Evolutionary conservation across 345 rosid genomes (phyloP).

Genomic region (Tarenaya hassleriana): DNA sequence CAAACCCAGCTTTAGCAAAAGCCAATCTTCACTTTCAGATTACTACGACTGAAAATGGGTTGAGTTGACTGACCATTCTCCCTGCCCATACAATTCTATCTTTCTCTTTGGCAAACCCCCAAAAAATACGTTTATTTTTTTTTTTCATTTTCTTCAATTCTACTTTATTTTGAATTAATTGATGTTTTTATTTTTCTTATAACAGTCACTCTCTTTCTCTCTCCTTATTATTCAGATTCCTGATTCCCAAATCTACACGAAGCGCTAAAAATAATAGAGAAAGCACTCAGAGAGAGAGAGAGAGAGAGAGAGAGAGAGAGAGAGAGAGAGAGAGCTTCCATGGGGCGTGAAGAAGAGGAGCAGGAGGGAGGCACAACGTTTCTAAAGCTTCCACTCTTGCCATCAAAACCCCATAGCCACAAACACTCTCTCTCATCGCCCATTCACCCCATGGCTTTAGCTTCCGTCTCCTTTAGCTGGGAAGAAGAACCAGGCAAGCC

Average conservation of each 20-base stretch:
- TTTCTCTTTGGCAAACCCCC: no score
- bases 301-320: slow-evolving; percentile 8
- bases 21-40: slow-evolving; percentile 5
- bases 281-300: neutral
- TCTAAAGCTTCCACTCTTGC: slow-evolving; percentile 38
- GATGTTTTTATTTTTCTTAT: neutral
- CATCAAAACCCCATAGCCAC: slow-evolving; percentile 20
- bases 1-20: slow-evolving; percentile 27
- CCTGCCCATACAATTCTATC: no score
- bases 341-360: slow-evolving; percentile 34
- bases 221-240: slow-evolving; percentile 19
- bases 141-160: neutral
- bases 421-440: slow-evolving; percentile 54
- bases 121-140: slow-evolving; percentile 8
- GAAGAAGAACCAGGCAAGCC: slow-evolving; percentile 91
- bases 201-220: neutral
- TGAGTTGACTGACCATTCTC: no score
- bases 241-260: slow-evolving; percentile 29
- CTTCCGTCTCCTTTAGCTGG: slow-evolving; percentile 80
- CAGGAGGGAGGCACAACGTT: slow-evolving; percentile 19
- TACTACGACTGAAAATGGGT: no score
- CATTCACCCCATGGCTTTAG: slow-evolving; percentile 37
- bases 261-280: slow-evolving; percentile 21
- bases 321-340: slow-evolving; percentile 20
- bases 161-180: slow-evolving; percentile 10